Conservation (phyloP, 495 filamentous ascomycete genomes). For the Echria macrotheca region DNA sequence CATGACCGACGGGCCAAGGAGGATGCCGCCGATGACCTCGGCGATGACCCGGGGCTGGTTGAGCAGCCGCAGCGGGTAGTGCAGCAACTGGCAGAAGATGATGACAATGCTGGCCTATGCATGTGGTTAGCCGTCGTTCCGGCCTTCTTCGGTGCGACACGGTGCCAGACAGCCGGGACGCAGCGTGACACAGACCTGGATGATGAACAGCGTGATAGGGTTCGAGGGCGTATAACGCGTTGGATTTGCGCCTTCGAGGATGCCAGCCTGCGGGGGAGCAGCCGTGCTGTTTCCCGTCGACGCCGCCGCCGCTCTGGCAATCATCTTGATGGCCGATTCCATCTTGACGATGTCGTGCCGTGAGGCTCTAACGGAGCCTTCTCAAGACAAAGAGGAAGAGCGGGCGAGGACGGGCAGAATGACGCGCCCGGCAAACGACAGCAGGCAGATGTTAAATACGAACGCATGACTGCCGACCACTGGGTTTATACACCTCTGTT, state of each 20-base stretch:
- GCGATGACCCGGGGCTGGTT: constrained; percentile 92
- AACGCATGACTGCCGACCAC: no score
- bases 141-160: not conserved
- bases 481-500: no score
- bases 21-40: constrained; percentile 88
- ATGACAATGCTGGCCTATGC: constrained; percentile 79
- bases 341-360: not conserved
- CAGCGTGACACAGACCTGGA: constrained; percentile 86
- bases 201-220: constrained; percentile 91
- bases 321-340: not conserved
- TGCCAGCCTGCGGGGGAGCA: constrained; percentile 26
- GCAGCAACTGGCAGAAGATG: constrained; percentile 75
- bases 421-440: no score
- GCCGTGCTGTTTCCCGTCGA: constrained; percentile 3
- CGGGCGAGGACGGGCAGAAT: no score
- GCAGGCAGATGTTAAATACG: no score
- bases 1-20: constrained; percentile 84
- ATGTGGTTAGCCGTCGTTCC: not conserved
- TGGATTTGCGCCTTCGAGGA: constrained; percentile 59
- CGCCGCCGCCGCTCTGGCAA: not conserved
- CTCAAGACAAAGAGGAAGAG: no score
- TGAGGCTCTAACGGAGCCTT: no score
- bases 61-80: constrained; percentile 71
- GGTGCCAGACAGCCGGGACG: not conserved
- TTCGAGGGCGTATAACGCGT: constrained; percentile 65